Base-by-base conservation (phyloP, 331 rosid species). In the Rhamnella rubrinervis region DNA sequence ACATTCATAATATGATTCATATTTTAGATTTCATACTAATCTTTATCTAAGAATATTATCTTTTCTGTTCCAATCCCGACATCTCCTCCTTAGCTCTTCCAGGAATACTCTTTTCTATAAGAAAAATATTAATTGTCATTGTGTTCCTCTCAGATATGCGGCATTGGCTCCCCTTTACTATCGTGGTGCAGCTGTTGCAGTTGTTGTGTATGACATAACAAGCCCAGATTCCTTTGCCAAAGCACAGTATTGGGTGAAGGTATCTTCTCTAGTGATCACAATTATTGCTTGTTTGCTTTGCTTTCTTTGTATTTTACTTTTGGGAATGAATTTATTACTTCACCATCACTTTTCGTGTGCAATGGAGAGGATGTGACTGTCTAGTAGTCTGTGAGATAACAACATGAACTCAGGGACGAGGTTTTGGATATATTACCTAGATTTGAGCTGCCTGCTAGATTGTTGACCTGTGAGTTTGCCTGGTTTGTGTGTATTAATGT, bases 231-330 rank as follows among this genome's bases (percentile, higher is more conserved):
- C 97, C 63, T 91, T 95, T 84, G 66, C 78, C 81, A 95, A 95
- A 85, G 99, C 99, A 68, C 97, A 95, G 80, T 95, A 89, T 87
- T 95, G 99, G 99, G 99, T 95, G 71, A 95, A 95, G 97, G 99
- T 95, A 86, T 68, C 38, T 66, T 60, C 72, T 16, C 12, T 57
- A 49, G 4, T 14, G 37, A 63, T 57, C 65, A 55, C 23, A 37
- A 4, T 37, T 49, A 13, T 39, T 62, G 20, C 20, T 65, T 55
- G 9, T 55, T 55, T 71, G 1, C 37, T n/a, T 53, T n/a, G 4
- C 35, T 31, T 53, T 17, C 0, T 53, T n/a, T 7, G 11, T n/a
- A 5, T 53, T 53, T 58, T 41, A 53, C 55, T 74, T 37, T 28
- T 66, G 76, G 21, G 57, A 67, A 49, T 16, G 41, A 38, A 46